These are phyloP conservation scores for Kwoniella heveanensis DNA, from an alignment of 768 basidiomycete species.

Conservation along the genomic window DNA sequence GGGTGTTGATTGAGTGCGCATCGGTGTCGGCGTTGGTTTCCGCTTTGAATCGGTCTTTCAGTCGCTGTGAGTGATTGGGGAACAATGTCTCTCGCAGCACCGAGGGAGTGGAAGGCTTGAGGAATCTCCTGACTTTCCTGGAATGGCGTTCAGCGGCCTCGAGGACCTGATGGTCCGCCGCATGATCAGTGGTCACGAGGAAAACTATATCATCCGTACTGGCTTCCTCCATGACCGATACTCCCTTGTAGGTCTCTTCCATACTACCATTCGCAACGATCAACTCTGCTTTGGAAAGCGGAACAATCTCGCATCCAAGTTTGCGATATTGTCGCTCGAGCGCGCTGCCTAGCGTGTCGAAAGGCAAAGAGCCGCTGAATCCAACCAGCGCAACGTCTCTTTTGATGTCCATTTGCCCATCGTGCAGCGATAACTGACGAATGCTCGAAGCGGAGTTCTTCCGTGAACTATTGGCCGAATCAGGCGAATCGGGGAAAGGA, in stretches of 20 bases:
- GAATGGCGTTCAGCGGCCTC: conserved; percentile 9
- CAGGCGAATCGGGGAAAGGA: conserved; percentile 10
- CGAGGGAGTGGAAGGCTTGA: conserved; percentile 44
- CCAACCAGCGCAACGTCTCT: conserved; percentile 44
- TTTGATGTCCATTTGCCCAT: conserved; percentile 4
- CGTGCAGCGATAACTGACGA: conserved; percentile 3
- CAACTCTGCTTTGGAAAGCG: conserved; percentile 38
- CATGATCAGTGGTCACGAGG: conserved; percentile 35
- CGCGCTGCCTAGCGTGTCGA: conserved; percentile 21
- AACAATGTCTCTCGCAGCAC: conserved; percentile 44
- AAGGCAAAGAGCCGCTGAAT: conserved; percentile 15
- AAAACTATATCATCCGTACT: conserved; percentile 43
- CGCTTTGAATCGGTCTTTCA: background rate
- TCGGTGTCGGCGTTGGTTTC: background rate
- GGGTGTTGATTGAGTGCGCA: conserved; percentile 11
- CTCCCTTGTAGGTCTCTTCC: conserved; percentile 24
- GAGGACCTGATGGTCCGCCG: conserved; percentile 27
- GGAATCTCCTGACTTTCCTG: conserved; percentile 33
- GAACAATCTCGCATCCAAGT: conserved; percentile 40
- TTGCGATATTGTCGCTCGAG: conserved; percentile 36
- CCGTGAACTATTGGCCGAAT: background rate
- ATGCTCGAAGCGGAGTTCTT: conserved; percentile 8
- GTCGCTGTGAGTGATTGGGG: conserved; percentile 23
- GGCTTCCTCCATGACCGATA: conserved; percentile 18
- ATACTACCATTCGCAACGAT: conserved; percentile 39